Evolutionary conservation across 371 early-diverging fungal genomes (phyloP).

Genomic region (Mortierella sp.): DNA sequence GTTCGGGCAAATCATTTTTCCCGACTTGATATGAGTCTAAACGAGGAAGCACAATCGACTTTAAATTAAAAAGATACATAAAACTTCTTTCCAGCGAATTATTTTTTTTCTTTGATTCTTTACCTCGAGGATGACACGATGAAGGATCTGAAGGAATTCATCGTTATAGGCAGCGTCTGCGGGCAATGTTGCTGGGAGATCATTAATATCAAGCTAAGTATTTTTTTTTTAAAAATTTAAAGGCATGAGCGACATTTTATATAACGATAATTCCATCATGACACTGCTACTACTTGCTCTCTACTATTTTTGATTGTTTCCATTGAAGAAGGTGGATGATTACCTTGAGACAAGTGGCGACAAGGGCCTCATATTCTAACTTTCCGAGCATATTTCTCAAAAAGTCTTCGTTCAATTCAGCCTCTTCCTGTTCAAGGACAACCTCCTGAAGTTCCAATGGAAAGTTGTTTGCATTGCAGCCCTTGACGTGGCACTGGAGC

Average conservation of each 20-base stretch:
- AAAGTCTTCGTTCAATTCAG: slow-evolving; percentile 91
- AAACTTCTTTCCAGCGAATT: neutral
- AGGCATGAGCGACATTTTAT: no score
- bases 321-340: no score
- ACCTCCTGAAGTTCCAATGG: slow-evolving; percentile 90
- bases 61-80: neutral
- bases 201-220: slow-evolving; percentile 73
- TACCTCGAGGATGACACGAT: slow-evolving; percentile 87
- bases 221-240: no score
- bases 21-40: slow-evolving; percentile 88
- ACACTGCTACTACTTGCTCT: neutral
- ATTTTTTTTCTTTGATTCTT: neutral
- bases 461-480: slow-evolving; percentile 90
- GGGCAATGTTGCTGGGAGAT: slow-evolving; percentile 80
- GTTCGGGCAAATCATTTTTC: slow-evolving; percentile 91
- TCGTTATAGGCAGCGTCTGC: slow-evolving; percentile 77
- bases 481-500: slow-evolving; percentile 97
- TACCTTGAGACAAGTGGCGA: slow-evolving; percentile 81
- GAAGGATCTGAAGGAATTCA: slow-evolving; percentile 80
- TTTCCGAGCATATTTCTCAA: slow-evolving; percentile 84
- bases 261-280: no score
- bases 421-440: slow-evolving; percentile 84
- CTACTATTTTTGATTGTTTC: no score
- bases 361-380: slow-evolving; percentile 89
- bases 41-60: neutral